These are phyloP conservation scores for Pleurotus tuoliensis DNA, from an alignment of 768 basidiomycete species.

Conservation along the genomic window DNA sequence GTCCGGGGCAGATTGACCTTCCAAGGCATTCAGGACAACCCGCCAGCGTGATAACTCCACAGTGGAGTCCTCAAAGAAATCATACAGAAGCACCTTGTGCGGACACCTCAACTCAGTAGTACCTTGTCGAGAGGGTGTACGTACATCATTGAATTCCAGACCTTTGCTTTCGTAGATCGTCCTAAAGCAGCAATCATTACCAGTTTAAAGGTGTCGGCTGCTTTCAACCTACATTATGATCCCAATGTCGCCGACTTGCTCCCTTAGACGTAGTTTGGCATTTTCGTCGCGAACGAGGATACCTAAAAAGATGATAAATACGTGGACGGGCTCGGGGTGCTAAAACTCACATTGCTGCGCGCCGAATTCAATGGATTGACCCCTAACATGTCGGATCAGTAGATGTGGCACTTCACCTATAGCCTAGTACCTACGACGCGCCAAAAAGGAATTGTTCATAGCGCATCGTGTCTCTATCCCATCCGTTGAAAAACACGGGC, in stretches of 20 bases:
- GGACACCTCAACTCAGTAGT: neutral
- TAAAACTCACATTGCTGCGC: slow-evolving; percentile 52
- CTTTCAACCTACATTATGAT: slow-evolving; percentile 47
- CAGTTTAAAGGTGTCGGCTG: neutral
- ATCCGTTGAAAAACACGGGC: slow-evolving; percentile 55
- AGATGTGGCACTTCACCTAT: neutral
- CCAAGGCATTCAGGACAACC: slow-evolving; percentile 43
- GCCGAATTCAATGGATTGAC: slow-evolving; percentile 52
- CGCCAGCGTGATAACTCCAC: slow-evolving; percentile 55
- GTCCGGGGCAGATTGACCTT: slow-evolving; percentile 14
- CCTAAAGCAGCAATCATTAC: slow-evolving; percentile 18
- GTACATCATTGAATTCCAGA: slow-evolving; percentile 62
- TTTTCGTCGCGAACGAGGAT: slow-evolving; percentile 64
- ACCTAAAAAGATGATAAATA: slow-evolving; percentile 31
- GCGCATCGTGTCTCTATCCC: slow-evolving; percentile 37
- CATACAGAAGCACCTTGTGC: slow-evolving; percentile 62
- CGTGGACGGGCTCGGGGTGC: slow-evolving; percentile 9
- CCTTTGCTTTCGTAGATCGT: slow-evolving; percentile 66
- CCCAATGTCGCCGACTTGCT: slow-evolving; percentile 55
- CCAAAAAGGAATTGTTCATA: slow-evolving; percentile 60
- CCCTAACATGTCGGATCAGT: slow-evolving; percentile 23
- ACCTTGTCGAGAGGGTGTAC: neutral
- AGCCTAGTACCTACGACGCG: slow-evolving; percentile 33
- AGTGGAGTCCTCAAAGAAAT: slow-evolving; percentile 68
- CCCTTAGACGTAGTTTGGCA: slow-evolving; percentile 41